Base-by-base conservation (phyloP, 73 alveolate species). In the Paramecium primaurelia region DNA sequence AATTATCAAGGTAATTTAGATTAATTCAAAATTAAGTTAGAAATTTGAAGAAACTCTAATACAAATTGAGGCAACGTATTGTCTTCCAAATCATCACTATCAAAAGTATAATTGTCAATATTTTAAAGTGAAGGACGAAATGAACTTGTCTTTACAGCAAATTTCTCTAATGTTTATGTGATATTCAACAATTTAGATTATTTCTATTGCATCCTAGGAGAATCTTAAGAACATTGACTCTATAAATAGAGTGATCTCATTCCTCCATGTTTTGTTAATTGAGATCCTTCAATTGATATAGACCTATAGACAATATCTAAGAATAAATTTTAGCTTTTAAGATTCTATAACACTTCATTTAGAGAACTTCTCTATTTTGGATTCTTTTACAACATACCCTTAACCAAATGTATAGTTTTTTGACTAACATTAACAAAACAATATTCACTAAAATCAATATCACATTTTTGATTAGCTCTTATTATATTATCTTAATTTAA, bases 361-460 rank as follows among this genome's bases (percentile, higher is more conserved):
- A 64, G 49, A 2, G 84, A 34, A 32, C 49, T 64, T 64, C 84
- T 28, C 28, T 64, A 64, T 64, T 64, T 64, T 28, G 84, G 84
- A 64, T 64, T 64, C 47, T 34, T 64, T 14, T 64, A 32, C 12
- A 64, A 34, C 84, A 64, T 64, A 2, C 84, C 84, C 30, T 28
- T 22, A 14, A 64, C 47, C 9, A 64, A n/a, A 9, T 28, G 28
- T 14, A 64, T 22, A 4, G 84, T 64, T 64, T 64, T 64, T 34
- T 64, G 12, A 32, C 51, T 32, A 0, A 64, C 84, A 64, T 64
- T 64, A 32, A 64, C 84, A 64, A 64, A 64, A 12, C 84, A 34
- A 64, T 64, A 64, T 28, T 64, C 84, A 64, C 84, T 64, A 18
- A 42, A 92, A 86, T 92, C 80, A 26, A 92, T 45, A n/a, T 68